phyloP scores from a whole-genome alignment of 768 basidiomycete species.

The Infundibulicybe gibba region DNA sequence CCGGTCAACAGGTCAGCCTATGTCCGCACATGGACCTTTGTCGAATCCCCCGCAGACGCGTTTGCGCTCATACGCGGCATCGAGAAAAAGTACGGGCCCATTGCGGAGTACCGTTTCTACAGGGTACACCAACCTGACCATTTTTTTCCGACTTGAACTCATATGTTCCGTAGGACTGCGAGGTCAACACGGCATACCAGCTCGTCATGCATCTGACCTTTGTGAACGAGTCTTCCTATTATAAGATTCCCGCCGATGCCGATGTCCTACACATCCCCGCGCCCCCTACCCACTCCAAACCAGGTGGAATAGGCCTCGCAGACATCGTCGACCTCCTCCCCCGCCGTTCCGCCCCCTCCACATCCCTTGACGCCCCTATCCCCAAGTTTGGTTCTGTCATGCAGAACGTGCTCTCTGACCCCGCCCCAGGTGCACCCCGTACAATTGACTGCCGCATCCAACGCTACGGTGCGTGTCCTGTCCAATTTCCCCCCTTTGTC shows the following conservation, averaged over 20 bases:
- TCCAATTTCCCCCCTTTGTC: neutral
- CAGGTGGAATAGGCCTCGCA: conserved; percentile 31
- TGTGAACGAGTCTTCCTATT: conserved; percentile 34
- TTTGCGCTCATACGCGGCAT: conserved; percentile 49
- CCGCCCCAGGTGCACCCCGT: conserved; percentile 3
- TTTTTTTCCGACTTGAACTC: neutral
- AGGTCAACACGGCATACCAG: conserved; percentile 39
- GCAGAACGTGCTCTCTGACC: conserved; percentile 1
- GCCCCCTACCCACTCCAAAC: conserved; percentile 13
- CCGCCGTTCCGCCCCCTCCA: conserved; percentile 12
- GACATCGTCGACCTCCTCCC: conserved; percentile 24
- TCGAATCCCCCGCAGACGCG: conserved; percentile 46
- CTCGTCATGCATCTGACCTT: conserved; percentile 41
- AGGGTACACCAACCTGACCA: conserved; percentile 30
- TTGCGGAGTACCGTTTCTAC: conserved; percentile 37
- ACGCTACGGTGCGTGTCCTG: conserved; percentile 11
- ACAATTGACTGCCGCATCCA: conserved; percentile 15
- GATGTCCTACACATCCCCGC: conserved; percentile 22
- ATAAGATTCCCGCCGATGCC: conserved; percentile 26
- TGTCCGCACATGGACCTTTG: conserved; percentile 35
- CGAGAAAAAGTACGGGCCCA: conserved; percentile 50
- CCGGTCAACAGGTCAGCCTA: conserved; percentile 22
- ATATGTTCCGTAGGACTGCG: conserved; percentile 37
- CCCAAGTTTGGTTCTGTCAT: conserved; percentile 4
- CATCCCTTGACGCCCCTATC: conserved; percentile 1